Conservation (phyloP, 228 moss, liverwort and hornwort species). For the Sphagnum fallax region DNA sequence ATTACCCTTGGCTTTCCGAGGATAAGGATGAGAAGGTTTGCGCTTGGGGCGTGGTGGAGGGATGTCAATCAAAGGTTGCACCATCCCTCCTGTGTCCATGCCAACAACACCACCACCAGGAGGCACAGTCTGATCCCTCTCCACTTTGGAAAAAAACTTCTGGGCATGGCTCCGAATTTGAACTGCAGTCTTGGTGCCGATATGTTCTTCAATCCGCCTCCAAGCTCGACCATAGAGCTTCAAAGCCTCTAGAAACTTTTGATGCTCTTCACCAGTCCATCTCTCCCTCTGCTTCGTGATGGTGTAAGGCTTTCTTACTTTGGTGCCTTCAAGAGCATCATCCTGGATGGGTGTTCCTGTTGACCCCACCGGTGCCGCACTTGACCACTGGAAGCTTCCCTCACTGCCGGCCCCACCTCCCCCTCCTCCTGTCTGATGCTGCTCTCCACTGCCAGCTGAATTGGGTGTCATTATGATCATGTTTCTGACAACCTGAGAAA, state of each 20-base stretch:
- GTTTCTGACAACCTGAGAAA: too few species aligned
- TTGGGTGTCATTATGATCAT: too few species aligned
- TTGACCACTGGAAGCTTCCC: too few species aligned
- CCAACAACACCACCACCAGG: slow-evolving; percentile 16
- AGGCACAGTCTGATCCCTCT: slow-evolving; percentile 40
- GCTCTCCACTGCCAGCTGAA: too few species aligned
- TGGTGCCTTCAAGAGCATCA: background rate
- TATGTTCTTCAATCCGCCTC: slow-evolving; percentile 69
- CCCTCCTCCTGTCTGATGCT: too few species aligned
- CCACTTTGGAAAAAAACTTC: slow-evolving; percentile 67
- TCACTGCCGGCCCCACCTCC: too few species aligned
- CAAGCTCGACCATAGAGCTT: slow-evolving; percentile 65
- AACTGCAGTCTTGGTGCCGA: slow-evolving; percentile 67
- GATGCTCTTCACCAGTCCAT: slow-evolving; percentile 70
- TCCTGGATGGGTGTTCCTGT: too few species aligned
- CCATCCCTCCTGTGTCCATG: too few species aligned
- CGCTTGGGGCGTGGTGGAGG: slow-evolving; percentile 65
- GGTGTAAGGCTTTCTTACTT: slow-evolving; percentile 67
- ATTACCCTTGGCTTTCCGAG: slow-evolving; percentile 51
- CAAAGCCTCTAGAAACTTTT: slow-evolving; percentile 56
- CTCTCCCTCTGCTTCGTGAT: slow-evolving; percentile 64
- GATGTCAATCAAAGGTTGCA: slow-evolving; percentile 26
- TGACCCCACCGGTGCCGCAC: too few species aligned
- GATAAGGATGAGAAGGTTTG: slow-evolving; percentile 58
- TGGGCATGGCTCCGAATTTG: slow-evolving; percentile 67